phyloP scores from a whole-genome alignment of 176 grass and related monocot genomes.

The Paspalum notatum region DNA sequence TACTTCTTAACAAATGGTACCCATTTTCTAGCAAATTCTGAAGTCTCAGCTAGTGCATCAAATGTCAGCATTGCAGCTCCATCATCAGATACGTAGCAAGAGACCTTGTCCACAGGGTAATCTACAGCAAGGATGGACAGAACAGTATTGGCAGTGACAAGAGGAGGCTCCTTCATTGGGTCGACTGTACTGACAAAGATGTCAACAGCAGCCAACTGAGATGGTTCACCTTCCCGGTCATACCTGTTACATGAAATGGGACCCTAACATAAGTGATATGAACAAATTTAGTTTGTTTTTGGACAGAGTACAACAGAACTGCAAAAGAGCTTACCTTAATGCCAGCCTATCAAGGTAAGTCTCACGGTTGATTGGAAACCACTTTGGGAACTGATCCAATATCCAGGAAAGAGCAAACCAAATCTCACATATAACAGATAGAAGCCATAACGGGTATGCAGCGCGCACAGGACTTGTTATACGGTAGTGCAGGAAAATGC shows the following conservation, averaged over 20 bases:
- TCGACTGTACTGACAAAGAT: constrained; percentile 99
- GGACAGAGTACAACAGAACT: constrained; percentile 30
- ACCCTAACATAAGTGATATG: constrained; percentile 31
- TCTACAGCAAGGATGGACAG: constrained; percentile 98
- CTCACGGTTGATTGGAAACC: constrained; percentile 97
- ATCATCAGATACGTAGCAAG: constrained; percentile 99
- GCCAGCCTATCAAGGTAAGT: constrained; percentile 98
- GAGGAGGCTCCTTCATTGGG: constrained; percentile 96
- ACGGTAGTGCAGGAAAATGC: constrained; percentile 98
- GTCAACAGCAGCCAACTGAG: constrained; percentile 97
- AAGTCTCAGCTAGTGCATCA: constrained; percentile 93
- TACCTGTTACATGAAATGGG: constrained; percentile 63
- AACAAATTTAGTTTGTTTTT: constrained; percentile 26
- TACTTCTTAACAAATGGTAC: constrained; percentile 98
- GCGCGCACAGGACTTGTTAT: constrained; percentile 94
- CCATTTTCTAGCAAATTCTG: constrained; percentile 99
- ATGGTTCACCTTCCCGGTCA: constrained; percentile 96
- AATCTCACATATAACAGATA: constrained; percentile 99
- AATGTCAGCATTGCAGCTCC: constrained; percentile 97
- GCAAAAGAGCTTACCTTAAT: constrained; percentile 73
- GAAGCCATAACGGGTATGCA: constrained; percentile 82
- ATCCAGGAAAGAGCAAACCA: constrained; percentile 99
- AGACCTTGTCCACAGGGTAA: constrained; percentile 97
- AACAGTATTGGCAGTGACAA: constrained; percentile 98
- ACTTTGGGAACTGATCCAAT: constrained; percentile 99